Evolutionary conservation across 192 early-diverging fungal species (phyloP).

Genomic region (Backusella circina): DNA sequence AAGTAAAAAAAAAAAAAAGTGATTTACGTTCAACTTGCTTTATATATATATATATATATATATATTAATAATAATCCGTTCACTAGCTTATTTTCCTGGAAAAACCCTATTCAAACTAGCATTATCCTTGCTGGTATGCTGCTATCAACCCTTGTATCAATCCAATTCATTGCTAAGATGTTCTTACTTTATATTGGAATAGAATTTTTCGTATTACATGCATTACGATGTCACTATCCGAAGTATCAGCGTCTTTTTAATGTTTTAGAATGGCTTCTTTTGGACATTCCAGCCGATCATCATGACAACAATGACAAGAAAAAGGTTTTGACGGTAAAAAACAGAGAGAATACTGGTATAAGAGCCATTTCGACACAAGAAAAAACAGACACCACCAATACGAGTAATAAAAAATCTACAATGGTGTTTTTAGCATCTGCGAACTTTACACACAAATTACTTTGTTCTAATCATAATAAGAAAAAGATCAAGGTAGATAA

Average conservation of each 20-base stretch:
- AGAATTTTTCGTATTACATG: conserved; percentile 43
- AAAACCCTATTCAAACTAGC: conserved; percentile 10
- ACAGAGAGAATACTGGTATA: neutral
- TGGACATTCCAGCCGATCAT: conserved; percentile 44
- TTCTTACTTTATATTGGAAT: conserved; percentile 24
- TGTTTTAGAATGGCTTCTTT: conserved; percentile 42
- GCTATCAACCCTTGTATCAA: neutral
- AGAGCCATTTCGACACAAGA: neutral
- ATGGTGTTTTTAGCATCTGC: neutral
- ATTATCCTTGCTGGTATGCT: conserved; percentile 1
- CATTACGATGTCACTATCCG: conserved; percentile 39
- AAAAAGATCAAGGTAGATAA: neutral
- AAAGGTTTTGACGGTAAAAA: neutral
- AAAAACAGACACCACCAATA: neutral
- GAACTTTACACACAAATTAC: neutral
- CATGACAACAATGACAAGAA: conserved; percentile 14
- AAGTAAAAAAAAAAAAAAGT: conserved; percentile 15
- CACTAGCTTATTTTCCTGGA: conserved; percentile 20
- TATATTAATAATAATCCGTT: neutral
- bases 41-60: too few relatives aligned
- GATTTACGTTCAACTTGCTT: too few relatives aligned
- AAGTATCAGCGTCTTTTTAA: conserved; percentile 41
- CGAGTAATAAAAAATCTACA: neutral
- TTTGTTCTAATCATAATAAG: neutral
- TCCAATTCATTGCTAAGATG: neutral